Evolutionary conservation across 148 eudicot genomes (phyloP).

Genomic region (Vaccinium darrowii): DNA sequence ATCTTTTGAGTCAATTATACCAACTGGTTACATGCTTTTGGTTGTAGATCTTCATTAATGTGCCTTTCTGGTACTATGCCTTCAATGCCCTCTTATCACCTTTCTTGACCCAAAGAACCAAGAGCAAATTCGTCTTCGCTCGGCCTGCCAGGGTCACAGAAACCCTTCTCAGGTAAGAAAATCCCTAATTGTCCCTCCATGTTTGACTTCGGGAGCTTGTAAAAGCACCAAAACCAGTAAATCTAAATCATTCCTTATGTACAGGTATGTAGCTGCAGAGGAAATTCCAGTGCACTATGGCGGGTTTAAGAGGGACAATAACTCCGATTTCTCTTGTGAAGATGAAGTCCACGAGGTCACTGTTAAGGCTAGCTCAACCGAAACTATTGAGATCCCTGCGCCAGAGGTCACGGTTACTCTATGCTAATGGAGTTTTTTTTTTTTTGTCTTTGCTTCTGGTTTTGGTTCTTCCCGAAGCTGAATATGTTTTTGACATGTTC

Average conservation of each 20-base stretch:
- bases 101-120: conserved; percentile 65
- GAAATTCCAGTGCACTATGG: conserved; percentile 56
- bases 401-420: conserved; percentile 33
- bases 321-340: conserved; percentile 39
- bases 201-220: not conserved
- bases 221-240: not conserved
- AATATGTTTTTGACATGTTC: not conserved
- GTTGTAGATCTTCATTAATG: conserved; percentile 64
- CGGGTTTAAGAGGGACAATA: conserved; percentile 56
- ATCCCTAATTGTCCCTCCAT: not conserved
- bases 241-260: not conserved
- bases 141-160: conserved; percentile 60
- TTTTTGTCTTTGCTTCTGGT: not conserved
- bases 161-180: conserved; percentile 59
- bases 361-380: conserved; percentile 48
- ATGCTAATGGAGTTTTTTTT: not conserved
- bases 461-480: not conserved
- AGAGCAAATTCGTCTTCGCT: conserved; percentile 63
- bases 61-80: conserved; percentile 72
- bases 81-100: conserved; percentile 56
- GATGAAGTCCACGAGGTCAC: conserved; percentile 37
- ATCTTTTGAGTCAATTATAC: not conserved
- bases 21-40: not conserved
- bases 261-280: conserved; percentile 50
- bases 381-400: conserved; percentile 48